Base-by-base conservation (phyloP, 2,329 filamentous ascomycete genomes). In the Aspergillus unguis region DNA sequence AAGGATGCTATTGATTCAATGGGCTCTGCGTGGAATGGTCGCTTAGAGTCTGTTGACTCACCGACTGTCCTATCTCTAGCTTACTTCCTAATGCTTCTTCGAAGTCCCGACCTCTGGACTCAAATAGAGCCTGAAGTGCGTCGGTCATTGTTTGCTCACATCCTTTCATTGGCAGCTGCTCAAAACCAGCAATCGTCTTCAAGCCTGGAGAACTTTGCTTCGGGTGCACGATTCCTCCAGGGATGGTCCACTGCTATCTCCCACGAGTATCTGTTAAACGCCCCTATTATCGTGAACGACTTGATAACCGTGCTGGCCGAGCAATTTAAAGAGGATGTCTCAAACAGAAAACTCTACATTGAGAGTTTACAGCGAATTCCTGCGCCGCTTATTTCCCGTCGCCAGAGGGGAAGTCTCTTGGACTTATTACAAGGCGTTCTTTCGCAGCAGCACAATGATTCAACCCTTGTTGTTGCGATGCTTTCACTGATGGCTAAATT, bases 401-500 rank as follows among this genome's bases (percentile, higher is more conserved):
- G 69, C 29, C 64, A 71, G 41, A 64, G 71, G 49, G 68, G 63
- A 3, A 50, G 56, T 6, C 50, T 73, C 11, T 44, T 73, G 33
- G 70, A 75, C 48, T 56, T 67, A 23, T 53, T 73, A 10, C 67
- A 71, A 38, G 56, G 66, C 35, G 60, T 68, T 44, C 31, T 73
- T 10, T 44, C 69, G n/a, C 57, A 63, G 33, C 56, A 67, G 50
- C 60, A 63, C 44, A 62, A 52, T 50, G 45, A 57, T 17, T 48
- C 62, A 1, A 65, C 68, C 29, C 50, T 65, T 7, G 64, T 63
- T 6, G 55, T 71, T 17, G 66, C 69, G 3, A 57, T 71, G 3
- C 46, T 74, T 40, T 67, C 70, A 4, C 59, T 75, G 55, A 71
- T 75, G 68, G 69, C 71, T 0, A 72, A 68, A 32, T 49, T 74